Evolutionary conservation across 2,329 filamentous ascomycete genomes (phyloP), one percentile per base, ranked within the genome.

Genomic region (Trichoderma koningiopsis): DNA sequence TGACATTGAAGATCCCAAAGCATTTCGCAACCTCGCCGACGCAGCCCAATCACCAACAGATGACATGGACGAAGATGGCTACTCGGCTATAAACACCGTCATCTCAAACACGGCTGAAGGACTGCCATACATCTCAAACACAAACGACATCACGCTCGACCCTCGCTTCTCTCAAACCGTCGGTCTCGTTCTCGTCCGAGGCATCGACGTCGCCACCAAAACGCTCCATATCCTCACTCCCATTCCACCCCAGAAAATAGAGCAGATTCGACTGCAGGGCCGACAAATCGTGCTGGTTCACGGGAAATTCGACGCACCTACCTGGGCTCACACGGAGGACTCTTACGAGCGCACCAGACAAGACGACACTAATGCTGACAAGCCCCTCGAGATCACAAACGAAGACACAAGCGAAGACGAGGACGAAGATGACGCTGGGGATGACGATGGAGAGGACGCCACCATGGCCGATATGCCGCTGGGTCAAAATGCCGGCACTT

Each of bases 311-410:
- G 91, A 93, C 74, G 80, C 86, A 1, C 89, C 91, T 0, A 88
- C 84, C 3, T 93, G 90, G 90, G 88, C 89, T 1, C 92, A 91
- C 71, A 87, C 87, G 0, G 90, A 92, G 75, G 87, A 90, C 43
- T 72, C 89, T 19, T 85, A 88, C 72, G 73, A 77, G 37, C 77
- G 76, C 72, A 77, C 79, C 16, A 75, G 70, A 1, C 69, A 72
- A 43, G 75, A 78, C 7, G 79, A 81, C 11, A 74, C 71, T 11
- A 74, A 74, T 53, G 72, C 70, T 29, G 73, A 75, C 37, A 60
- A 62, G 27, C 29, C 35, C 7, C 67, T 77, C 35, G 79, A 81
- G 40, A 71, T 76, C 1, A 77, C 75, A 29, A 78, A 79, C 4
- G 80, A 79, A 22, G 80, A 79, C 3, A 78, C 76, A 0, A 79